Conservation (phyloP, 2,329 filamentous ascomycete genomes). For the Botrytis cinerea region DNA sequence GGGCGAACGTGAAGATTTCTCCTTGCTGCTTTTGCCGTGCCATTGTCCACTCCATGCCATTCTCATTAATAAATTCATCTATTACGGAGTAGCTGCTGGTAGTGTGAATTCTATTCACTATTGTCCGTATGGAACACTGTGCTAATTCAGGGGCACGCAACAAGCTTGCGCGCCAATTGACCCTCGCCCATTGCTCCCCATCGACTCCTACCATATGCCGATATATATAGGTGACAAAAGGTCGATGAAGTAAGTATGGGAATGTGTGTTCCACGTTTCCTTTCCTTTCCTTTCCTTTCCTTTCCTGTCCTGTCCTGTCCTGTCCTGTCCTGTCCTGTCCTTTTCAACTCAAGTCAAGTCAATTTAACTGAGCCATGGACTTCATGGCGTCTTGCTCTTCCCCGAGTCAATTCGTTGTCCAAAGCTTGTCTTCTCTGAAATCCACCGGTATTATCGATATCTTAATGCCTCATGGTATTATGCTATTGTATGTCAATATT, state of each 20-base stretch:
- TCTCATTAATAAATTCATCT: constrained; percentile 3
- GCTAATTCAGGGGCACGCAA: constrained; percentile 9
- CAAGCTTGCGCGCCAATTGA: neutral
- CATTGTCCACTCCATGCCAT: neutral
- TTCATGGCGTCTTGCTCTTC: neutral
- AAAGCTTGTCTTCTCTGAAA: constrained; percentile 1
- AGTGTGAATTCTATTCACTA: neutral
- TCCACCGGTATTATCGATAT: neutral
- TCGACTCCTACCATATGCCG: neutral
- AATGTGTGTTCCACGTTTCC: neutral
- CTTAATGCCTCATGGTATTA: neutral
- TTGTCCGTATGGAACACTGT: neutral
- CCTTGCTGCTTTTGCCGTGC: constrained; percentile 1
- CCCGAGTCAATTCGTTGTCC: neutral
- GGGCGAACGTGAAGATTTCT: neutral
- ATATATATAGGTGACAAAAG: neutral
- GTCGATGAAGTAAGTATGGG: neutral
- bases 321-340: too few relatives aligned
- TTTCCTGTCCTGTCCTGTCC: too few relatives aligned
- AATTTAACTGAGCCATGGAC: neutral
- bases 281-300: neutral
- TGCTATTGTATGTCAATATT: neutral
- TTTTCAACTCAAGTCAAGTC: neutral
- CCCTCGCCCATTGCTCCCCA: neutral
- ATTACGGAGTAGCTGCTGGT: too few relatives aligned